Percentiles rank a stretch among this genome's conserved stretches.
Conservation (phyloP, 345 rosid species). For the Fremontodendron californicum region DNA sequence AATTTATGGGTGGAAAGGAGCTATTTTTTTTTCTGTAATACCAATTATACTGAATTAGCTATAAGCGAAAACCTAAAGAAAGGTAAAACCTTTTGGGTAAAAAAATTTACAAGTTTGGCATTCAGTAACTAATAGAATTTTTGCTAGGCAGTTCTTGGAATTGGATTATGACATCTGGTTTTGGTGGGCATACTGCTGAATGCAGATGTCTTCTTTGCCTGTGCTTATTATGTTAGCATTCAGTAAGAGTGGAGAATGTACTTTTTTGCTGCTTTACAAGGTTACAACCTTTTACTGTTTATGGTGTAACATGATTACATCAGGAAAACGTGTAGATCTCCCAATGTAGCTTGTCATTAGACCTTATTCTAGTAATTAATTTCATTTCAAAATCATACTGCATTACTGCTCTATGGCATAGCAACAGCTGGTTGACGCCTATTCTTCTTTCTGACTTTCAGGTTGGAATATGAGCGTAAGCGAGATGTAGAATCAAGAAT, state of each 20-base stretch:
- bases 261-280: background rate
- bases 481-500: slow-evolving; percentile 81
- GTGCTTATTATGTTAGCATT: slow-evolving; percentile 1
- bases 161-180: background rate
- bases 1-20: background rate
- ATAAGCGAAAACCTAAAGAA: background rate
- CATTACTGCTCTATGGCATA: background rate
- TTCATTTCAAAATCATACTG: background rate
- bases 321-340: background rate
- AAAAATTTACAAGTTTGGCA: background rate
- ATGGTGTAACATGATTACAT: background rate
- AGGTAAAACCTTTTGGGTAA: background rate
- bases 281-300: background rate
- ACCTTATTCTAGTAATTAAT: background rate
- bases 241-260: background rate
- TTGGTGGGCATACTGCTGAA: slow-evolving; percentile 1
- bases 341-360: background rate
- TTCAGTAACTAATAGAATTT: background rate
- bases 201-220: background rate
- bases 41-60: background rate
- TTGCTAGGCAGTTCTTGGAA: background rate
- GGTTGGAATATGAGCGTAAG: slow-evolving; percentile 89
- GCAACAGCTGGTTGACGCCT: background rate
- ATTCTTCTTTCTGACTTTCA: slow-evolving; percentile 26
- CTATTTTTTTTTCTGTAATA: background rate